Evolutionary conservation across 495 filamentous ascomycete genomes (phyloP).

Genomic region (Parmelia sp.): DNA sequence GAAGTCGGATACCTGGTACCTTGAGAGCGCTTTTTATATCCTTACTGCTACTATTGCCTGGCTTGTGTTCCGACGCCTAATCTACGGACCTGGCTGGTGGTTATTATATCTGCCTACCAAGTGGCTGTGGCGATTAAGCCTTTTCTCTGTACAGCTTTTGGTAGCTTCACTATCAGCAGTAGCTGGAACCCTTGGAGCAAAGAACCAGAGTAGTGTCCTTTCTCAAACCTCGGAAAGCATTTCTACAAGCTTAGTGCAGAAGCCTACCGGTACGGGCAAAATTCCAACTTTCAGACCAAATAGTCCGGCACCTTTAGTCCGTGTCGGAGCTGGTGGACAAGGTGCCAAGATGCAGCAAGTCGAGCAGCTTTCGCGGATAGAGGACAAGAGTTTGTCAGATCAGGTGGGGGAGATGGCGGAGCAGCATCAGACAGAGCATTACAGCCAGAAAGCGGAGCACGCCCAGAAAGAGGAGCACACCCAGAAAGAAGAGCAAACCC

Average conservation of each 20-base stretch:
- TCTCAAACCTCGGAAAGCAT: conserved; percentile 33
- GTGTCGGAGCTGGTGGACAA: conserved; percentile 35
- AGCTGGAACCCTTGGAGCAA: conserved; percentile 35
- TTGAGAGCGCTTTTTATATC: conserved; percentile 79
- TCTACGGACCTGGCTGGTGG: conserved; percentile 91
- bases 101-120: conserved; percentile 73
- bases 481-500: background rate
- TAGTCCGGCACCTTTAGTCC: conserved; percentile 29
- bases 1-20: conserved; percentile 96
- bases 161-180: conserved; percentile 35
- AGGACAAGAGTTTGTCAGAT: conserved; percentile 45
- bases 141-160: conserved; percentile 34
- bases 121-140: conserved; percentile 46
- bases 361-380: conserved; percentile 15
- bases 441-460: background rate
- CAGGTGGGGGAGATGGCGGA: conserved; percentile 51
- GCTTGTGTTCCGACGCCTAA: conserved; percentile 73
- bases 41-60: conserved; percentile 69
- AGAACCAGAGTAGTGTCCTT: conserved; percentile 28
- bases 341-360: conserved; percentile 30
- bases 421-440: conserved; percentile 38
- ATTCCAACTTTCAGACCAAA: conserved; percentile 28
- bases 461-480: background rate
- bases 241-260: conserved; percentile 38
- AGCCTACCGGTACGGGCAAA: conserved; percentile 31